phyloP scores from a whole-genome alignment of 306 rosid species.

The Begonia fuchsioides region DNA sequence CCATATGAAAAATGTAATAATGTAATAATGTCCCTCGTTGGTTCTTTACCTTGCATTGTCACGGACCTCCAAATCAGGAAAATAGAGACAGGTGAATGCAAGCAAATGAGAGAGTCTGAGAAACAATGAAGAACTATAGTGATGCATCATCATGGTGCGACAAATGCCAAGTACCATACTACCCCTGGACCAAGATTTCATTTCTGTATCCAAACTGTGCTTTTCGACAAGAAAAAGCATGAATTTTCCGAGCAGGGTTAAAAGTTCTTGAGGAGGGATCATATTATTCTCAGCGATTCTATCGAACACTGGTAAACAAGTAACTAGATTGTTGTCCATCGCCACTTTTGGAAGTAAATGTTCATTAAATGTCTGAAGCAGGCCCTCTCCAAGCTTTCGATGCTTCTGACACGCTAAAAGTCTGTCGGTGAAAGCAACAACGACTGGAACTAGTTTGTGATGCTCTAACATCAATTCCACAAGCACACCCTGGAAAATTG shows the following conservation, averaged over 20 bases:
- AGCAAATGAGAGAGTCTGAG: conserved; percentile 64
- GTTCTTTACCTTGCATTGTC: conserved; percentile 76
- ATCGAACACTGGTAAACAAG: conserved; percentile 68
- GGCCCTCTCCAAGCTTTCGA: conserved; percentile 69
- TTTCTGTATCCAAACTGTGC: conserved; percentile 65
- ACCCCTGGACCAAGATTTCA: conserved; percentile 91
- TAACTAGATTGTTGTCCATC: conserved; percentile 59
- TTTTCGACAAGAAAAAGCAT: conserved; percentile 74
- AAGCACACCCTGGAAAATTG: conserved; percentile 49
- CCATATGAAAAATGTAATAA: too few species aligned
- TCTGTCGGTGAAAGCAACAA: conserved; percentile 69
- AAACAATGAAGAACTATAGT: conserved; percentile 78
- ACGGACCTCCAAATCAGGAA: conserved; percentile 92
- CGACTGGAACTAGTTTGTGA: conserved; percentile 65
- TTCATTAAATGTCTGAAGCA: conserved; percentile 83
- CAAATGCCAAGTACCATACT: conserved; percentile 86
- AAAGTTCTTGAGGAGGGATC: conserved; percentile 64
- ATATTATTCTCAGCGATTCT: conserved; percentile 73
- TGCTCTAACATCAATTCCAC: conserved; percentile 63
- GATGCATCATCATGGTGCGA: conserved; percentile 81
- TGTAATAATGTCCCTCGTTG: not conserved
- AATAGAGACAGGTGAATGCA: conserved; percentile 67
- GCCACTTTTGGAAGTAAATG: conserved; percentile 70
- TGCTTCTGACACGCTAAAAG: conserved; percentile 76
- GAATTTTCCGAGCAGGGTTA: conserved; percentile 63